Evolutionary conservation across 768 basidiomycete genomes (phyloP), one percentile per base, ranked within the genome.

Genomic region (Tremella fuciformis): DNA sequence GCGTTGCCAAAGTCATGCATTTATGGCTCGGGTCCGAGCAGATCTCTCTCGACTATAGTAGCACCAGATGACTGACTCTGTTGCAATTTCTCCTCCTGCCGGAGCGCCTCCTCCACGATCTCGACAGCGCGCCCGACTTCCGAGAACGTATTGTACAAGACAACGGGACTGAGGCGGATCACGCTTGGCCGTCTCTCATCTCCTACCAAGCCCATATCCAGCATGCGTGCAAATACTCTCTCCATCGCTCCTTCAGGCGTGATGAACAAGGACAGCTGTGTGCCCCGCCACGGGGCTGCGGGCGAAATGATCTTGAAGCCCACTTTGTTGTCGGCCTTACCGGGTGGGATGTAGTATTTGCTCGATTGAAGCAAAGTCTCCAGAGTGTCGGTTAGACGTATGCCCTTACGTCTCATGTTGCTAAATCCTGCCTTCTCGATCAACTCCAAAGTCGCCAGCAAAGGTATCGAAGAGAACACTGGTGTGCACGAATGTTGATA

Each of bases 401-500:
- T 64, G 1, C 87, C 87, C 63, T 91, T 87, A 54, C 82, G 80
- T 25, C 91, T 81, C 24, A 97, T 73, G 1, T 62, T 71, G 80
- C 90, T 83, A 81, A 89, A 88, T 34, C 89, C 89, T 8, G 82
- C 88, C 63, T 84, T 82, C 60, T 86, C 82, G 79, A 96, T 89
- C 13, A 88, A 78, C 67, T 88, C 83, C 37, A 98, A 81, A 44
- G 90, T 85, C 1, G 93, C 90, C 13, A 91, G 81, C 16, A 98
- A 82, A 4, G 91, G 83, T 50, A 86, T 88, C 3, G 87, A 82
- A 34, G 85, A 82, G 60, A 98, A 80, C 37, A 89, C 85, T 56
- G 86, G 87, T 8, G 96, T 92, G 78, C 97, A 98, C 39, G 93
- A 97, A 76, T 94, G 88, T 74, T 96, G 93, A 79, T 88, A 97